phyloP scores from a whole-genome alignment of 2,329 filamentous ascomycete species.

The Meredithiella fracta region DNA sequence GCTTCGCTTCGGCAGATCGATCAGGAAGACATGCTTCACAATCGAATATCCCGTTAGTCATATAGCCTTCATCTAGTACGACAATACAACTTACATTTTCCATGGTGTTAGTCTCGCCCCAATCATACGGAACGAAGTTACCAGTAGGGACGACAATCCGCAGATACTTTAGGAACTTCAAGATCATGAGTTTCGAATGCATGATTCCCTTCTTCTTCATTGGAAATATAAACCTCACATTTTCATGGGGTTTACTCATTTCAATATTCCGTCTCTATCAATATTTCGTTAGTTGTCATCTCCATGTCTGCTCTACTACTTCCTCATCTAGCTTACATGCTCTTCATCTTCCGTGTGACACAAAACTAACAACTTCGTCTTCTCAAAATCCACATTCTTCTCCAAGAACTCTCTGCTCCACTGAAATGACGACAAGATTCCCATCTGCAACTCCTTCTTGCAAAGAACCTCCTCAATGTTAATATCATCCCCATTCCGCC shows the following conservation, averaged over 20 bases:
- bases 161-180: slow-evolving; percentile 60
- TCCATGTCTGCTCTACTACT: too few species aligned
- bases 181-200: slow-evolving; percentile 86
- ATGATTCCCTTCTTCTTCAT: slow-evolving; percentile 62
- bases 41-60: background rate
- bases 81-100: slow-evolving; percentile 48
- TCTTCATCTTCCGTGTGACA: slow-evolving; percentile 36
- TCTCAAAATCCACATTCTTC: slow-evolving; percentile 45
- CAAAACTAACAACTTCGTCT: slow-evolving; percentile 46
- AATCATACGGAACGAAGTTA: slow-evolving; percentile 73
- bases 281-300: too few species aligned
- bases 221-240: slow-evolving; percentile 63
- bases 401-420: slow-evolving; percentile 73
- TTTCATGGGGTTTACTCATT: slow-evolving; percentile 31
- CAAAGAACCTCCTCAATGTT: slow-evolving; percentile 79
- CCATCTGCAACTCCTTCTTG: slow-evolving; percentile 51
- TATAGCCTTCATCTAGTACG: background rate
- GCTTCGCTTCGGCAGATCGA: slow-evolving; percentile 56
- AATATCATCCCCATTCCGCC: slow-evolving; percentile 53
- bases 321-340: slow-evolving; percentile 27
- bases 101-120: slow-evolving; percentile 72
- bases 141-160: slow-evolving; percentile 75
- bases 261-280: slow-evolving; percentile 32
- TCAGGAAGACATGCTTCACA: slow-evolving; percentile 61
- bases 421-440: slow-evolving; percentile 72